A percentile compares a stretch with the other conserved stretches of the same genome.
Conservation (phyloP, 1,284 basidiomycete genomes). For the Apiotrichum gamsii region DNA sequence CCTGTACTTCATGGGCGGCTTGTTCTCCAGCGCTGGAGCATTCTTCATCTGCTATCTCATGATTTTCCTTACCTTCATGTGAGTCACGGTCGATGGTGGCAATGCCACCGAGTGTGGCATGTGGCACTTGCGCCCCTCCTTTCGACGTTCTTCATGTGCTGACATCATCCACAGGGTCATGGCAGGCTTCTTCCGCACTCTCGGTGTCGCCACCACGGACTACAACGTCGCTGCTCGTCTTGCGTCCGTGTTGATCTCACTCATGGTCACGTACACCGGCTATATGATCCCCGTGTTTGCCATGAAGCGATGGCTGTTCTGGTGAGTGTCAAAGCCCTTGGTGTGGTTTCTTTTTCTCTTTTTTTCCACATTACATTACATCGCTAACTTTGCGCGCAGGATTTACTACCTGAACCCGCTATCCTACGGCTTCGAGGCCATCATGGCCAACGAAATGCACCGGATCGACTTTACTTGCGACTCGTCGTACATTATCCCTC, state of each 20-base stretch:
- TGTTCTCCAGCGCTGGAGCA: slow-evolving; percentile 47
- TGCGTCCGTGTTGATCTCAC: slow-evolving; percentile 50
- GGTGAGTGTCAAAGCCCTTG: too few species aligned
- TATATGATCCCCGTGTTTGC: slow-evolving; percentile 53
- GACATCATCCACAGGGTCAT: too few species aligned
- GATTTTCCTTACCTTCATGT: slow-evolving; percentile 46
- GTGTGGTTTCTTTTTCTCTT: too few species aligned
- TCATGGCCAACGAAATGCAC: slow-evolving; percentile 70
- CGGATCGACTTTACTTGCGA: slow-evolving; percentile 63
- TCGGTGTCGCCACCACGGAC: slow-evolving; percentile 48
- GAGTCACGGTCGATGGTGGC: too few species aligned
- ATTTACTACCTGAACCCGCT: slow-evolving; percentile 58
- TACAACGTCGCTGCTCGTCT: slow-evolving; percentile 53
- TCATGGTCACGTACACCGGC: slow-evolving; percentile 46
- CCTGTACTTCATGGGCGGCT: slow-evolving; percentile 49
- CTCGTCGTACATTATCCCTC: slow-evolving; percentile 62
- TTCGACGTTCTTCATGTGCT: too few species aligned
- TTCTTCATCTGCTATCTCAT: slow-evolving; percentile 49
- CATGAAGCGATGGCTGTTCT: slow-evolving; percentile 85
- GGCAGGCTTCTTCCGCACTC: slow-evolving; percentile 45
- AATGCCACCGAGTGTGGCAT: too few species aligned
- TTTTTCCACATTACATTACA: too few species aligned
- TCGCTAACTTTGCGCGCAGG: not conserved
- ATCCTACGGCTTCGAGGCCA: slow-evolving; percentile 68
- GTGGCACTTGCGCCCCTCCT: too few species aligned